Conservation (phyloP, 225 moss, liverwort and hornwort species). For the Polytrichum formosum region DNA sequence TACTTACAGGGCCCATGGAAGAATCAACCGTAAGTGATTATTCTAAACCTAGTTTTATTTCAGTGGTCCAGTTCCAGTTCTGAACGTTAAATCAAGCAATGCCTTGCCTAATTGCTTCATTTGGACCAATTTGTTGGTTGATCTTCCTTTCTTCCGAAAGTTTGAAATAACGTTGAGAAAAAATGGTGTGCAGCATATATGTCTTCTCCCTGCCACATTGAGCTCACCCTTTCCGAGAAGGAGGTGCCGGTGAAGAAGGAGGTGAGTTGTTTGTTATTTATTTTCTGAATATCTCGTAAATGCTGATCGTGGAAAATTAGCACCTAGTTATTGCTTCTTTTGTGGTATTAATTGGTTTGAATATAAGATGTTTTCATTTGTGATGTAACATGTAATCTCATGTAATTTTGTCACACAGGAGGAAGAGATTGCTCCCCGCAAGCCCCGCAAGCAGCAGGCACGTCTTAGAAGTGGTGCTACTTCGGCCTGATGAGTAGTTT, state of each 20-base stretch:
- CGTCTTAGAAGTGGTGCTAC: conserved; percentile 41
- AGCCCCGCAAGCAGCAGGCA: conserved; percentile 31
- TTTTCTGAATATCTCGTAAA: background rate
- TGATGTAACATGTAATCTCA: no score
- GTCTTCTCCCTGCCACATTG: conserved; percentile 70
- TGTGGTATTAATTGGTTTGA: background rate
- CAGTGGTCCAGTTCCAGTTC: no score
- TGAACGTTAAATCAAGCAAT: no score
- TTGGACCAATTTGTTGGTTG: background rate
- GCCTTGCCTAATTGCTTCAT: background rate
- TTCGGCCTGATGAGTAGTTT: conserved; percentile 1
- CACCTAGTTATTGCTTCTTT: no score
- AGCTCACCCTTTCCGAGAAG: conserved; percentile 56
- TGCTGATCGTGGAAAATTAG: background rate
- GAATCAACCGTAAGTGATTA: conserved; percentile 40
- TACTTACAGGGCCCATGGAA: conserved; percentile 65
- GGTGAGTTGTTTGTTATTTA: conserved; percentile 22
- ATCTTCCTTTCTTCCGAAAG: background rate
- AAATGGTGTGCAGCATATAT: conserved; percentile 43
- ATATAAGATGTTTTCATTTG: background rate
- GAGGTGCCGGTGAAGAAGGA: conserved; percentile 59
- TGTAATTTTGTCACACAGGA: background rate
- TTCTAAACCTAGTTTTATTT: background rate
- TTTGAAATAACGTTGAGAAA: background rate
- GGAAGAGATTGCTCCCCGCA: conserved; percentile 30